A percentile compares a stretch with the other conserved stretches of the same genome.
Conservation (phyloP, 2,329 filamentous ascomycete genomes). For the Fusarium paranaense region DNA sequence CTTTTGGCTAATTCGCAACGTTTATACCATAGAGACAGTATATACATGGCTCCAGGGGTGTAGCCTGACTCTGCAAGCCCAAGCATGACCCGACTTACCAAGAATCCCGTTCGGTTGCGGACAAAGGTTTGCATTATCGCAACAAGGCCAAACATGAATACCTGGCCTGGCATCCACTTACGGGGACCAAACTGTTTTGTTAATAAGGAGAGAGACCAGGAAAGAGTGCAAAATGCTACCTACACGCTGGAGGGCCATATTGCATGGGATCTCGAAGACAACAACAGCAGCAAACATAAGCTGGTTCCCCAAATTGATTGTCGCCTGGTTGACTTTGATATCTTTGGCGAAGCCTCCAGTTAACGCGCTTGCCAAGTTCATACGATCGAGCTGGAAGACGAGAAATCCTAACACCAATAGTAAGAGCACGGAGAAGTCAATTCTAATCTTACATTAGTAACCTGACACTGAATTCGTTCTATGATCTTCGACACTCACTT, state of each 20-base stretch:
- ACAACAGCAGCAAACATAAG: conserved; percentile 65
- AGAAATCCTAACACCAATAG: conserved; percentile 62
- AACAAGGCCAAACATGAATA: conserved; percentile 60
- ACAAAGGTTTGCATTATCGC: conserved; percentile 59
- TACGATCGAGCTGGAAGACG: conserved; percentile 64
- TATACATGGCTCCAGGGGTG: conserved; percentile 64
- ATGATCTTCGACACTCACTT: not conserved
- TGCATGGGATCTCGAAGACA: conserved; percentile 63
- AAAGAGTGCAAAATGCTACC: not conserved
- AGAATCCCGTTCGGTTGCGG: conserved; percentile 56
- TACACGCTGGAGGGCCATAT: conserved; percentile 55
- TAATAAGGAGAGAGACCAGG: not conserved
- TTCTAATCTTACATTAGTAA: conserved; percentile 44
- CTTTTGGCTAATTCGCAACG: conserved; percentile 58
- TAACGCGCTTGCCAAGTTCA: conserved; percentile 63
- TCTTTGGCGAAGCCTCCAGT: conserved; percentile 60
- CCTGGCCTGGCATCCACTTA: conserved; percentile 62
- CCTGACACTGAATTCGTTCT: not conserved
- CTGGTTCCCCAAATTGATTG: conserved; percentile 65
- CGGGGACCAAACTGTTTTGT: not conserved
- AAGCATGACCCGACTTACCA: conserved; percentile 57
- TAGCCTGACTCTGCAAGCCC: conserved; percentile 64
- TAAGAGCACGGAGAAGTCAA: conserved; percentile 60
- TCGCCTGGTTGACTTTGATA: conserved; percentile 57
- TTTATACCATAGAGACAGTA: conserved; percentile 63